Base-by-base conservation (phyloP, 2,329 filamentous ascomycete genomes). In the Fusarium annulatum region DNA sequence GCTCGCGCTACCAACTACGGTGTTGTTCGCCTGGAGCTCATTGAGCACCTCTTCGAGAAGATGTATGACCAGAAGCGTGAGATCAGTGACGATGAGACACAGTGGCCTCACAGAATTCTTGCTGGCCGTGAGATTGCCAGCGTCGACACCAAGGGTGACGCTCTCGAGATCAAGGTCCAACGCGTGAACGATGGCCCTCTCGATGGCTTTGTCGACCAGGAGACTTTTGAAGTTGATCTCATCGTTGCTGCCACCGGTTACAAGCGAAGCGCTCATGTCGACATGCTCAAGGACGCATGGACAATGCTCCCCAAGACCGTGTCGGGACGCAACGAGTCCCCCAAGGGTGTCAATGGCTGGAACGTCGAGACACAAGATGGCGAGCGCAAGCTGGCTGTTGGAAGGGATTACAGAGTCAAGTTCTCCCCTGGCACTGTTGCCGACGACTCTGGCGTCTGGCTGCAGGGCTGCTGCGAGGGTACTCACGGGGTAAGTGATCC, bases 1-100 rank as follows among this genome's bases (percentile, higher is more conserved):
- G 94, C 97, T 76, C 92, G 93, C 67, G 91, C 91, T 36, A 98
- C 96, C 69, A 98, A 98, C 85, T 98, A 98, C 82, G 93, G 94
- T 59, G 96, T 98, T 9, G 96, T 99, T 7, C 91, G 96, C 12
- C 88, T 97, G n/a, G 90, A 94, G 74, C 89, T 98, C 57, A 93
- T 98, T 65, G 96, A 98, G 82, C 89, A 92, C 64, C 89, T 98
- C 36, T 98, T 97, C 82, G 91, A 96, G 82, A 90, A 89, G 64
- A 91, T 97, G 84, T 98, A 98, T 83, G 88, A 94, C 63, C 96
- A 98, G 83, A 90, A 91, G 56, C 88, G 97, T 60, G 86, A 89
- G 52, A 86, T 94, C 38, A 88, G 89, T 64, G 84, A 87, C 23
- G 91, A 95, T 67, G 91, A 95, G 81, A 86, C 84, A 34, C 85